Percentiles rank a stretch among this genome's conserved stretches.
Conservation (phyloP, 2,329 filamentous ascomycete genomes). For the Ophiostoma tasmaniense region DNA sequence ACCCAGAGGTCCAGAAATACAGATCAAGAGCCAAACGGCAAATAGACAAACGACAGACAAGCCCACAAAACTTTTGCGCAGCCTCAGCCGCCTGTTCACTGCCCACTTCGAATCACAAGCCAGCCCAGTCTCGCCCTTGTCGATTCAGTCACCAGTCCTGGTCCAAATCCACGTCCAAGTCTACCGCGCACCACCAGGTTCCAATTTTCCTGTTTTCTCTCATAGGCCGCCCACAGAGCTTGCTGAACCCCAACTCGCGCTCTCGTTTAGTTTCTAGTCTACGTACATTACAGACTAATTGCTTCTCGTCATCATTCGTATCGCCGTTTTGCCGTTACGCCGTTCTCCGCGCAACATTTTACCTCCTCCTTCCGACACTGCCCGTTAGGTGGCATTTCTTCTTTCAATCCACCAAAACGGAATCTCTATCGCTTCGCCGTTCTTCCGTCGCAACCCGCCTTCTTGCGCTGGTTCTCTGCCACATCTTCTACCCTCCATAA, state of each 20-base stretch:
- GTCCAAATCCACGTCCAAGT: background rate
- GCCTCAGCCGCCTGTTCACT: slow-evolving; percentile 8
- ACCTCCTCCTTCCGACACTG: slow-evolving; percentile 6
- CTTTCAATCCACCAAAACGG: slow-evolving; percentile 40
- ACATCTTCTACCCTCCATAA: slow-evolving; percentile 47
- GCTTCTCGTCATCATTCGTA: slow-evolving; percentile 1
- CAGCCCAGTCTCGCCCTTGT: slow-evolving; percentile 6
- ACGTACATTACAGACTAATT: slow-evolving; percentile 2
- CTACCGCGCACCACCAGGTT: slow-evolving; percentile 1
- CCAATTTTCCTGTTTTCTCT: background rate
- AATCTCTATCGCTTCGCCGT: slow-evolving; percentile 38
- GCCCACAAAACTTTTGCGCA: slow-evolving; percentile 7
- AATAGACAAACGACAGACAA: background rate
- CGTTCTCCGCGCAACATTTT: background rate
- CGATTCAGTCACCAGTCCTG: background rate
- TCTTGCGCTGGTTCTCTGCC: slow-evolving; percentile 40
- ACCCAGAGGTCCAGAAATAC: background rate
- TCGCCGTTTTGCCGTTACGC: background rate
- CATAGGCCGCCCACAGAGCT: slow-evolving; percentile 6
- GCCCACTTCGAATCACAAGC: slow-evolving; percentile 4
- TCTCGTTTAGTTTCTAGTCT: background rate
- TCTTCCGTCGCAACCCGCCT: slow-evolving; percentile 37
- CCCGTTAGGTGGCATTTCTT: slow-evolving; percentile 18
- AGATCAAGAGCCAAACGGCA: background rate
- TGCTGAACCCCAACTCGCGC: background rate